A percentile compares a stretch with the other conserved stretches of the same genome.
These are phyloP conservation scores for Cytospora schulzeri DNA, from an alignment of 2,329 filamentous ascomycete species.

Conservation along the genomic window DNA sequence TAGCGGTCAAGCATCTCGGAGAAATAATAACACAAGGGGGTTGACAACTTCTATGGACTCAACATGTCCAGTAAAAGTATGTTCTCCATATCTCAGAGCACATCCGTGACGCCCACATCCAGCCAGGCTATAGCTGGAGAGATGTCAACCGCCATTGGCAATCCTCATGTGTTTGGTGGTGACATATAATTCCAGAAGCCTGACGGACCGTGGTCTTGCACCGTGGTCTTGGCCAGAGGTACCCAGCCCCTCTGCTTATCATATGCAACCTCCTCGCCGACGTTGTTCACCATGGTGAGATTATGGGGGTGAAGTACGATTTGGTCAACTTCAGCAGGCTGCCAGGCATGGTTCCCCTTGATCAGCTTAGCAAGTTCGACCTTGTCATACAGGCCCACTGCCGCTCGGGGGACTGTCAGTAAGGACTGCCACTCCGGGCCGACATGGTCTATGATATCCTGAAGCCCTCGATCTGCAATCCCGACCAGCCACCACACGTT, in stretches of 20 bases:
- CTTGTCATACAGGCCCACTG: constrained; percentile 38
- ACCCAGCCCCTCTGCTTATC: constrained; percentile 16
- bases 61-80: neutral
- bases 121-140: neutral
- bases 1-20: neutral
- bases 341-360: constrained; percentile 48
- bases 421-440: constrained; percentile 44
- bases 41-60: neutral
- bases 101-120: neutral
- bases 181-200: neutral
- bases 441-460: constrained; percentile 45
- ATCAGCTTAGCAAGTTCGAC: constrained; percentile 45
- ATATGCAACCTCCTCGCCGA: constrained; percentile 23
- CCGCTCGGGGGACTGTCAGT: constrained; percentile 45
- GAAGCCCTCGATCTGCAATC: constrained; percentile 49
- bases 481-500: constrained; percentile 54
- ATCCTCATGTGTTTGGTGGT: neutral
- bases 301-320: constrained; percentile 10
- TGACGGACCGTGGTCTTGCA: neutral
- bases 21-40: neutral
- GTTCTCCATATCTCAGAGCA: neutral
- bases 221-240: neutral
- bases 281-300: constrained; percentile 28
- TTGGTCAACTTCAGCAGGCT: constrained; percentile 35
- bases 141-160: neutral